Evolutionary conservation across 257 asterid species (phyloP).

Genomic region (Thymus mandschuricus): DNA sequence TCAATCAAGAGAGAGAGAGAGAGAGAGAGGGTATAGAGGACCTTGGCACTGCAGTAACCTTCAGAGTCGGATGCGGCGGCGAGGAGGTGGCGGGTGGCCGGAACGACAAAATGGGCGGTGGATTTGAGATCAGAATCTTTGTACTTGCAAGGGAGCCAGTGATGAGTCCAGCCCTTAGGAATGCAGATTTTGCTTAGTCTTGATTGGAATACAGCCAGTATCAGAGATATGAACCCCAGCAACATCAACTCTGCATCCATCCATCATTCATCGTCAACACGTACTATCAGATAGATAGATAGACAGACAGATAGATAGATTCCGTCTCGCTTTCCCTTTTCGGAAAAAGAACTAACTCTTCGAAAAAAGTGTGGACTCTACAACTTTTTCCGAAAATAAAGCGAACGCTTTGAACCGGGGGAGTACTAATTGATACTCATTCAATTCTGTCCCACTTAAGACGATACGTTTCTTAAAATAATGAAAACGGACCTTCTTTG

Average conservation of each 20-base stretch:
- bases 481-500: slow-evolving; percentile 54
- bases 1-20: background rate
- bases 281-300: background rate
- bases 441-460: too few relatives aligned
- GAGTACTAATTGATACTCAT: too few relatives aligned
- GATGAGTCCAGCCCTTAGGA: slow-evolving; percentile 42
- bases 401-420: too few relatives aligned
- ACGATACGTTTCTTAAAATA: too few relatives aligned
- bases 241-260: slow-evolving; percentile 69
- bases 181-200: slow-evolving; percentile 53
- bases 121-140: slow-evolving; percentile 18
- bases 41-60: slow-evolving; percentile 54
- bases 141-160: slow-evolving; percentile 71
- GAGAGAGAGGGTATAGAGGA: background rate
- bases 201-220: slow-evolving; percentile 53
- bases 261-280: background rate
- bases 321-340: too few relatives aligned
- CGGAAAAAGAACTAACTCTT: too few relatives aligned
- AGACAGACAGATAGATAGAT: too few relatives aligned
- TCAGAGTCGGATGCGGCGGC: slow-evolving; percentile 38
- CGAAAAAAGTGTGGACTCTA: too few relatives aligned
- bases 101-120: slow-evolving; percentile 33
- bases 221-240: slow-evolving; percentile 72
- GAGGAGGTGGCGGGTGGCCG: slow-evolving; percentile 41
- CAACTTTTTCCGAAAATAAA: too few relatives aligned